Evolutionary conservation across 345 rosid genomes (phyloP), one percentile per base, ranked within the genome.

Genomic region (Lepidium africanum): DNA sequence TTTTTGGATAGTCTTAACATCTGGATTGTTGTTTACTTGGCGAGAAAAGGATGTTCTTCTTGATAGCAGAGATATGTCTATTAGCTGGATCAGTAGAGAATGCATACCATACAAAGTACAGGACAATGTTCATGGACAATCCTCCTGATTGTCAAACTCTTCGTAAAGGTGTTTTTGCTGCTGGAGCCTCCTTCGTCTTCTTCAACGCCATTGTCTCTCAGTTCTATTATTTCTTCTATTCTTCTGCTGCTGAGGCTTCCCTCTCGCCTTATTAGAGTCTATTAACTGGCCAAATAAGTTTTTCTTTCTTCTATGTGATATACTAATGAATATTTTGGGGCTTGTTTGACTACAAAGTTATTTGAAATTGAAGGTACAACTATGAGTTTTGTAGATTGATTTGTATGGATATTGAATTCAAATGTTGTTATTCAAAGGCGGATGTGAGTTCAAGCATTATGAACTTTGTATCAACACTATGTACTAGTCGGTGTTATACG

Each of bases 81-180:
- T 68, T 91, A 64, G 97, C 95, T 16, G 97, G 93, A 64, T 87
- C 97, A 0, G 91, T 91, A 13, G 86, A 81, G 76, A 91, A 94
- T 67, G 97, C 97, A 2, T 87, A 91, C 80, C 96, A 89, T 81
- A 86, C 96, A 70, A 91, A 82, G 75, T 89, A 89, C 81, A 72
- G 92, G 81, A 85, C 90, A 25, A 51, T 89, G 45, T 80, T 87
- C 65, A 65, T 78, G 43, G 90, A 78, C 50, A 72, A 79, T 53
- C 86, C 88, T 65, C 96, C 90, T 9, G 80, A 85, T 32, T 94
- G 99, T 70, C 83, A 86, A 52, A 91, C 91, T 0, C 64, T 91
- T 75, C 89, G 97, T 65, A 86, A 87, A 67, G 99, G 97, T 0
- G 97, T 91, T 42, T 94, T 94, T 9, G 97, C 73, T 0, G 97